Conservation (phyloP, 805 yeast genomes). For the Spathaspora gorwiae region DNA sequence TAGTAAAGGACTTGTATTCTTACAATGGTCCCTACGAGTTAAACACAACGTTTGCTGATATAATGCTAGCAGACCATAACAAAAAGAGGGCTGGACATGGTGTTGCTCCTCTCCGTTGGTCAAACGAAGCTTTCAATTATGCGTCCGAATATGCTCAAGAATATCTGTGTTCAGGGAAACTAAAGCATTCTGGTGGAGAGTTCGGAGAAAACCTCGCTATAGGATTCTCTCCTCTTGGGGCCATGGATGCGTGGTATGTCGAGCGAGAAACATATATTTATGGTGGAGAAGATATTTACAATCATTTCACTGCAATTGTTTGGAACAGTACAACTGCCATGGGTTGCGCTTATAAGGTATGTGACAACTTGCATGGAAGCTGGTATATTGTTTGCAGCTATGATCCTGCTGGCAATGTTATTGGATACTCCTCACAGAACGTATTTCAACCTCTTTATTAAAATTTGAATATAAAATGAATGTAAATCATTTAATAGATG, state of each 20-base stretch:
- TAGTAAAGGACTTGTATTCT: neutral
- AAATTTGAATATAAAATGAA: neutral
- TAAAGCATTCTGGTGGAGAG: conserved; percentile 31
- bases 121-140: conserved; percentile 22
- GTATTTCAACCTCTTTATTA: conserved; percentile 17
- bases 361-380: conserved; percentile 26
- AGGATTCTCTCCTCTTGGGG: conserved; percentile 30
- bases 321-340: conserved; percentile 30
- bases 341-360: conserved; percentile 33
- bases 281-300: conserved; percentile 21
- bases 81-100: conserved; percentile 25
- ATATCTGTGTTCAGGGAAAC: conserved; percentile 32
- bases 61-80: conserved; percentile 26
- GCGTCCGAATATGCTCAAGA: conserved; percentile 28
- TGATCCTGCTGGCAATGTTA: conserved; percentile 27
- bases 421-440: conserved; percentile 19
- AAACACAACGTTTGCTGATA: conserved; percentile 15
- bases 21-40: conserved; percentile 8
- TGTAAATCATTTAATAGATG: neutral
- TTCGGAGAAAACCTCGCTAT: conserved; percentile 39
- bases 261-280: conserved; percentile 30
- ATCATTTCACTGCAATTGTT: conserved; percentile 37
- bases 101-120: conserved; percentile 28
- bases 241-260: conserved; percentile 38
- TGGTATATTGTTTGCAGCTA: conserved; percentile 36